phyloP scores from a whole-genome alignment of 306 rosid genomes.

The Cicer bijugum region DNA sequence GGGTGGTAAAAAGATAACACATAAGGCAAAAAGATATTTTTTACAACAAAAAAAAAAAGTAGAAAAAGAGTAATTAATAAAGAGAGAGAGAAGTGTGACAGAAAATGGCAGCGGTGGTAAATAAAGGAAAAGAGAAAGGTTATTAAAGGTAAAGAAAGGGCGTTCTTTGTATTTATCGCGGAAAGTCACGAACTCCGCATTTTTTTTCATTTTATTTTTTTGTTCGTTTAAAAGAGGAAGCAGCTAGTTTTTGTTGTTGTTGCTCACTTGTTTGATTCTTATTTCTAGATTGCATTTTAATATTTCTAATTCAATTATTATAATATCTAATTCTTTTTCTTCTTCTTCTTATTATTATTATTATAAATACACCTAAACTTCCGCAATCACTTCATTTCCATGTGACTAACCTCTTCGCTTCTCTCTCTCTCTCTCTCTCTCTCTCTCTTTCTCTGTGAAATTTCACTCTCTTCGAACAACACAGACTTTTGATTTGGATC shows the following conservation, averaged over 20 bases:
- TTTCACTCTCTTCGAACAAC: not conserved
- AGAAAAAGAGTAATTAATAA: not conserved
- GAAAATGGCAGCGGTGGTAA: conserved; percentile 23
- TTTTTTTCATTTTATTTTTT: not conserved
- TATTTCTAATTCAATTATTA: no score
- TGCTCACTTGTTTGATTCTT: not conserved
- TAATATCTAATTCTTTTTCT: no score
- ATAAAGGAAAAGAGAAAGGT: conserved; percentile 17
- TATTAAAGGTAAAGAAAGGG: not conserved
- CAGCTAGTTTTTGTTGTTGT: conserved; percentile 11
- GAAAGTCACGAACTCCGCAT: conserved; percentile 32
- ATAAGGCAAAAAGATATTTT: no score
- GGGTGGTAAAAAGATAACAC: no score
- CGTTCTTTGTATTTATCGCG: conserved; percentile 8
- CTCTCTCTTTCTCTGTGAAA: not conserved
- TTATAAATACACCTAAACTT: not conserved
- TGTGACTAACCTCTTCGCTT: conserved; percentile 18
- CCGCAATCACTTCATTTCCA: conserved; percentile 33
- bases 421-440: not conserved
- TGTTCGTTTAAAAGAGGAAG: not conserved
- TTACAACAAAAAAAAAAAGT: no score
- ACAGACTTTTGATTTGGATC: conserved; percentile 7
- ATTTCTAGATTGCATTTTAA: not conserved
- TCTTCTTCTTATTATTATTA: not conserved
- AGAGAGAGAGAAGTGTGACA: not conserved